Conservation (phyloP, 83 land plant species). For the Larix sibirica region DNA sequence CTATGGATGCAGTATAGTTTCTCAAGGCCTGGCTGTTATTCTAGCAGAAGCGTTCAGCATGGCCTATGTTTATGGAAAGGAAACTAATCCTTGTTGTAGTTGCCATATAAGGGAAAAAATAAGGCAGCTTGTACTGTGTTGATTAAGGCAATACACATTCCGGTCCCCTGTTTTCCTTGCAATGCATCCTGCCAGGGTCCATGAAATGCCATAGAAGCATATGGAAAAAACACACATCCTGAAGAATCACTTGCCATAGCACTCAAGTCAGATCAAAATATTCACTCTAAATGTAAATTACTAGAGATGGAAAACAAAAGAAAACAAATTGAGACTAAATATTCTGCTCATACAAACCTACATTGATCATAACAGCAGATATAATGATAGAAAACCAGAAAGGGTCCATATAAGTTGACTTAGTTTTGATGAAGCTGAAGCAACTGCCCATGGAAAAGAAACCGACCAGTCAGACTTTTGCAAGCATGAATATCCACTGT, state of each 20-base stretch:
- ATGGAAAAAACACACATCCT: background rate
- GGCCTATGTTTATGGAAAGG: no score
- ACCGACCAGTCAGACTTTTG: background rate
- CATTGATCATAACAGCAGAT: background rate
- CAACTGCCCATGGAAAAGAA: background rate
- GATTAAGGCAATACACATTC: background rate
- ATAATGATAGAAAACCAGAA: background rate
- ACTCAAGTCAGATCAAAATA: background rate
- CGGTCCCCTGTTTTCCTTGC: background rate
- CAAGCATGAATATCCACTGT: background rate
- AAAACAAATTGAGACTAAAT: background rate
- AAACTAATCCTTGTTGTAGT: no score
- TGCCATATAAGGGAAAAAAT: background rate
- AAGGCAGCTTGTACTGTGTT: background rate
- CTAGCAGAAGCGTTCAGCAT: no score
- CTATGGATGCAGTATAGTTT: no score
- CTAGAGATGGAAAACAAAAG: background rate
- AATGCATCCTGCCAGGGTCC: background rate
- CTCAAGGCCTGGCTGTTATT: no score
- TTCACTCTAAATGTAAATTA: background rate
- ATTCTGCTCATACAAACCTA: background rate
- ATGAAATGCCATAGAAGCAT: constrained; percentile 1
- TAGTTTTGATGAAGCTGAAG: background rate
- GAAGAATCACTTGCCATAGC: background rate
- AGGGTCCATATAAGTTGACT: background rate